A percentile compares a stretch with the other conserved stretches of the same genome.
These are phyloP conservation scores for Porphyrellus cyaneotinctus DNA, from an alignment of 768 basidiomycete species.

Conservation along the genomic window DNA sequence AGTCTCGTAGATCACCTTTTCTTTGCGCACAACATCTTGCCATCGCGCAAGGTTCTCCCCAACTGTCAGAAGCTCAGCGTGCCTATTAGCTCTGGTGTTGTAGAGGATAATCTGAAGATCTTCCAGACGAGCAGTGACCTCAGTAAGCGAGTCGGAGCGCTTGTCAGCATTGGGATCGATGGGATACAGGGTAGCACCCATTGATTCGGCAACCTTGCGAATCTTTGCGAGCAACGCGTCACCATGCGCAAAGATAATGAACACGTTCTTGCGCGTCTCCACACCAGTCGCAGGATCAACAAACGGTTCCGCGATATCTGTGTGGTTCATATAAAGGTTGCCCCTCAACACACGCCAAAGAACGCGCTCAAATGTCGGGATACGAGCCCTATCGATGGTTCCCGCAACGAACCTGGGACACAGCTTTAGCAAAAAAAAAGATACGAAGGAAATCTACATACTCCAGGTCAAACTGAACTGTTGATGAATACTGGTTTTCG, in stretches of 20 bases:
- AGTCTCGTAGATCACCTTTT: slow-evolving; percentile 94
- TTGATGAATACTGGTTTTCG: slow-evolving; percentile 55
- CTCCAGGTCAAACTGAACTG: slow-evolving; percentile 84
- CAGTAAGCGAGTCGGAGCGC: slow-evolving; percentile 83
- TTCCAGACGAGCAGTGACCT: slow-evolving; percentile 84
- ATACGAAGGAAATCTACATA: slow-evolving; percentile 33
- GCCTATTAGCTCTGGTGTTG: slow-evolving; percentile 82
- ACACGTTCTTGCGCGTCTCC: slow-evolving; percentile 95
- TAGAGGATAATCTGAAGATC: slow-evolving; percentile 86
- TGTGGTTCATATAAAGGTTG: slow-evolving; percentile 98
- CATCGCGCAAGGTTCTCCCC: slow-evolving; percentile 84
- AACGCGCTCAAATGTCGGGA: slow-evolving; percentile 94
- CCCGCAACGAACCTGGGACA: slow-evolving; percentile 84
- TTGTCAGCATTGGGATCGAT: slow-evolving; percentile 94
- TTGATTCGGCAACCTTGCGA: slow-evolving; percentile 97
- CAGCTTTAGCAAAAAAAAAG: neutral
- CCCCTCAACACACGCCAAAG: slow-evolving; percentile 97
- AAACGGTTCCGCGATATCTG: slow-evolving; percentile 91
- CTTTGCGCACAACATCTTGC: slow-evolving; percentile 92
- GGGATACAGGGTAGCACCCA: slow-evolving; percentile 95
- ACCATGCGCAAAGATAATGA: slow-evolving; percentile 99
- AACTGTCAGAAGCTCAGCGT: slow-evolving; percentile 75
- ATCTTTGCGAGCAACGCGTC: slow-evolving; percentile 91
- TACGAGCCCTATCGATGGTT: slow-evolving; percentile 87
- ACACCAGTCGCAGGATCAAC: slow-evolving; percentile 77